Evolutionary conservation across 495 filamentous ascomycete genomes (phyloP).

Genomic region (Penicillium coprophilum): DNA sequence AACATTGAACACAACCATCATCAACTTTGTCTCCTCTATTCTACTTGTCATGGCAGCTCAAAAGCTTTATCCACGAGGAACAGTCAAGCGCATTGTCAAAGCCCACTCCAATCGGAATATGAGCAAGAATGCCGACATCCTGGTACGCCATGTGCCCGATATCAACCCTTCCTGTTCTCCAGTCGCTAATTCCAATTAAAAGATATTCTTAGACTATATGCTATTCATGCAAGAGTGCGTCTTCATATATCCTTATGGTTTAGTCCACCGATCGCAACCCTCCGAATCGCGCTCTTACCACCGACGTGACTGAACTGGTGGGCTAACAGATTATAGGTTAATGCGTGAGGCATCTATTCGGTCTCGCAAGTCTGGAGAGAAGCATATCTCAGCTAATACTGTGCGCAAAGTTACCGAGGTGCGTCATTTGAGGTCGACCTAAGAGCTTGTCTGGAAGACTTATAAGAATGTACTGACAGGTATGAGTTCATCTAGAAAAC

Average conservation of each 20-base stretch:
- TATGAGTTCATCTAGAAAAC: conserved; percentile 51
- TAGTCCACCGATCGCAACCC: not conserved
- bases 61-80: conserved; percentile 81
- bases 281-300: not conserved
- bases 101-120: conserved; percentile 77
- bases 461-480: conserved; percentile 16
- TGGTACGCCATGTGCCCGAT: conserved; percentile 54
- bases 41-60: conserved; percentile 44
- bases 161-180: not conserved
- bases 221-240: conserved; percentile 85
- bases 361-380: conserved; percentile 70
- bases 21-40: not conserved
- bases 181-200: not conserved
- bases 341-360: conserved; percentile 81
- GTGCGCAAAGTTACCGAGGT: conserved; percentile 78
- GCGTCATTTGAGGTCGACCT: conserved; percentile 19
- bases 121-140: conserved; percentile 83
- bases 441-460: not conserved
- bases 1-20: not conserved
- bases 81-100: conserved; percentile 85
- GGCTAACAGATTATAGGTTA: conserved; percentile 52
- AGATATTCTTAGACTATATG: conserved; percentile 89
- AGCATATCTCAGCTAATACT: conserved; percentile 67
- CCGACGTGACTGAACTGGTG: not conserved
- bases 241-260: not conserved